Evolutionary conservation across 2,329 filamentous ascomycete species (phyloP).

Genomic region (Pochonia chlamydosporia): DNA sequence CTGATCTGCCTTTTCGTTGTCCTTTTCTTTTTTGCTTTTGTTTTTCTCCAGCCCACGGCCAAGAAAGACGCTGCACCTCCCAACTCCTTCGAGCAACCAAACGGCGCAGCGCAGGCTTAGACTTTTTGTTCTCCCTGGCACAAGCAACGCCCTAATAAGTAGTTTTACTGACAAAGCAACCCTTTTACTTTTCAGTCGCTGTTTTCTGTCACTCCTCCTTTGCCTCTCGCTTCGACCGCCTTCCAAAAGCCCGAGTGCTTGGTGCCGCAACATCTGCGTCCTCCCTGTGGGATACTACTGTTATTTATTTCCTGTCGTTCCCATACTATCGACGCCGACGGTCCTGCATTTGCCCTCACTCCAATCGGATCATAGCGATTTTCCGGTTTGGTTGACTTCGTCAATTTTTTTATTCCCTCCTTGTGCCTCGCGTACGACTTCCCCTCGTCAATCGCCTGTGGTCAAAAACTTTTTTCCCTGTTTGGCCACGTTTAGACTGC

Average conservation of each 20-base stretch:
- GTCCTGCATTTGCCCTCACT: neutral
- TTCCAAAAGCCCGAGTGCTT: constrained; percentile 3
- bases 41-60: neutral
- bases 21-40: neutral
- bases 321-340: constrained; percentile 2
- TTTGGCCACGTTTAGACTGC: neutral
- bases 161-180: constrained; percentile 7
- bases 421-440: neutral
- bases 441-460: constrained; percentile 2
- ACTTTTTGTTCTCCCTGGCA: constrained; percentile 1
- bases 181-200: constrained; percentile 3
- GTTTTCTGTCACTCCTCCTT: constrained; percentile 2
- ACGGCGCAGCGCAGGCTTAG: neutral
- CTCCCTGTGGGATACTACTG: neutral
- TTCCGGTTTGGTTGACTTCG: neutral
- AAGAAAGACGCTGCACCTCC: constrained; percentile 3
- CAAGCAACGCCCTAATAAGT: constrained; percentile 1
- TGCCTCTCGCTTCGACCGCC: constrained; percentile 4
- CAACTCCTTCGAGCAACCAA: constrained; percentile 5
- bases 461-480: neutral
- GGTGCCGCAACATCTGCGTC: constrained; percentile 2
- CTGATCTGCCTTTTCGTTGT: neutral
- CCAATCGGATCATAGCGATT: constrained; percentile 5
- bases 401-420: neutral
- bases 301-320: neutral